Conservation (phyloP, 345 rosid genomes). For the Citrus reticulata region DNA sequence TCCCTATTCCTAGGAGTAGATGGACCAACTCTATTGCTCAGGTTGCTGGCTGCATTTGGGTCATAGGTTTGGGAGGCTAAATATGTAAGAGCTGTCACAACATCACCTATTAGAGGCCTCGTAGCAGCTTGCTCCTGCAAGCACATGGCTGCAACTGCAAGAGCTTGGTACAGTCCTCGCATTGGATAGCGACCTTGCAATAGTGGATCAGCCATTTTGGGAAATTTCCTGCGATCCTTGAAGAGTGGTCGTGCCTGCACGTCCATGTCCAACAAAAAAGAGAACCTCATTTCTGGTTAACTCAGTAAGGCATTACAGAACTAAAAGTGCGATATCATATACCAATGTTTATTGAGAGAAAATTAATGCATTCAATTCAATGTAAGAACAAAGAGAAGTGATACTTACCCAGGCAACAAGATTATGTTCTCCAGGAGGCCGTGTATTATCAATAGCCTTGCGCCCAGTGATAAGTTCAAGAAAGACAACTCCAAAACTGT, state of each 20-base stretch:
- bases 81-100: conserved; percentile 93
- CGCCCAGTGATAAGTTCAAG: conserved; percentile 96
- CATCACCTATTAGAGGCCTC: conserved; percentile 92
- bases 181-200: conserved; percentile 89
- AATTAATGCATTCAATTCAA: not conserved
- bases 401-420: conserved; percentile 92
- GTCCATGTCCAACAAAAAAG: conserved; percentile 11
- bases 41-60: conserved; percentile 49
- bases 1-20: conserved; percentile 67
- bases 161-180: conserved; percentile 97
- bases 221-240: conserved; percentile 94
- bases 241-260: conserved; percentile 91
- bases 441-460: conserved; percentile 84
- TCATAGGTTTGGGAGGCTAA: conserved; percentile 93
- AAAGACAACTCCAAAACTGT: conserved; percentile 97
- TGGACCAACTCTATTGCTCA: conserved; percentile 64
- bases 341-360: not conserved
- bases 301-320: not conserved
- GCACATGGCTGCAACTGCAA: conserved; percentile 99
- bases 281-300: conserved; percentile 12
- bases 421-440: conserved; percentile 85
- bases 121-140: conserved; percentile 97
- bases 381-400: not conserved
- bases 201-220: conserved; percentile 91
- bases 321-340: not conserved